Evolutionary conservation across 371 early-diverging fungal genomes (phyloP), one percentile per base, ranked within the genome.

Genomic region (Cokeromyces recurvatus): DNA sequence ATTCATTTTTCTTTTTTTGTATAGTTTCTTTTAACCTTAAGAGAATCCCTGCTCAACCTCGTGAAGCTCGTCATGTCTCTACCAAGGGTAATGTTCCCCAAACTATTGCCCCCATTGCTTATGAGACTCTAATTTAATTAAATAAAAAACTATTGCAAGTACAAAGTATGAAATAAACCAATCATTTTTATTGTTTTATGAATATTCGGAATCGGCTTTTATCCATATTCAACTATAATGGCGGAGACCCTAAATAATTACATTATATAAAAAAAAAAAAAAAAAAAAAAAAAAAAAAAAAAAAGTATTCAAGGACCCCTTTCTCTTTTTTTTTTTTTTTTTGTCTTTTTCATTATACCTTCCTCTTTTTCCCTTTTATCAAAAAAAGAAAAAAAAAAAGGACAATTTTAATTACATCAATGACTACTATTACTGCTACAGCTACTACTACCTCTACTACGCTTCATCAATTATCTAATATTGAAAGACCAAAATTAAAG

Each of bases 1-100:
- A n/a, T n/a, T n/a, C 15, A 42, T 42, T 16, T n/a, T 46, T 7
- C 11, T n/a, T n/a, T n/a, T n/a, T n/a, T n/a, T n/a, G n/a, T n/a
- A n/a, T 61, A 82, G 78, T 53, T 46, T 61, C 66, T 51, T 69
- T 90, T 71, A 78, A 78, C 76, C 70, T 94, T 56, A 99, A 95
- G 89, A 87, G 98, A 66, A 82, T 85, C 68, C 98, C 97, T 56
- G 90, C 68, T 52, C 85, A 87, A 59, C 99, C 99, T 64, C 89
- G 94, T 59, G 80, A 77, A 44, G 94, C 93, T 50, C 94, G 84
- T 79, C 79, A 85, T 65, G 90, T 99, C 68, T 82, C 93, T 42
- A 77, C 86, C 70, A 82, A 82, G 76, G 71, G 86, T 77, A 98
- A 94, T 81, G 78, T 73, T 68, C 96, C 97, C 63, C 82, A 82